These are phyloP conservation scores for Colletotrichum cuscutae DNA, from an alignment of 2,329 filamentous ascomycete genomes.

Conservation along the genomic window DNA sequence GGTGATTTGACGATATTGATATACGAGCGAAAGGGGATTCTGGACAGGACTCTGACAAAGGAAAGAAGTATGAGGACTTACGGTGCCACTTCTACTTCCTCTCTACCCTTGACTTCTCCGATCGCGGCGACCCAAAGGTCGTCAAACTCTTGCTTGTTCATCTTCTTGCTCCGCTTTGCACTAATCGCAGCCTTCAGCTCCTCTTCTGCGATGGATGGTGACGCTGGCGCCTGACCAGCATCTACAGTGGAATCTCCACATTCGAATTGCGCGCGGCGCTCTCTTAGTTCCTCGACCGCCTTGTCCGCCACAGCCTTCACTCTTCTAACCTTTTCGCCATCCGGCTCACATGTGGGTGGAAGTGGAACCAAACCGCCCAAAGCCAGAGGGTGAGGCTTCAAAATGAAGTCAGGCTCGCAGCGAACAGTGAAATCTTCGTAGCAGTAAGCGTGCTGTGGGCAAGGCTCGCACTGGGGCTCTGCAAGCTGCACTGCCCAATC, in stretches of 20 bases:
- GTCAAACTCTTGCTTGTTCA: conserved; percentile 90
- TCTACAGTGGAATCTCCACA: conserved; percentile 79
- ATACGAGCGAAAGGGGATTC: background rate
- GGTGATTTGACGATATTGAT: conserved; percentile 35
- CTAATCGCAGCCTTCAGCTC: conserved; percentile 82
- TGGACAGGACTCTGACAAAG: conserved; percentile 2
- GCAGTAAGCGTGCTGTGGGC: conserved; percentile 90
- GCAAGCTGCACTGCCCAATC: conserved; percentile 76
- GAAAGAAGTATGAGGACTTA: conserved; percentile 56
- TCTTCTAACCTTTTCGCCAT: conserved; percentile 89
- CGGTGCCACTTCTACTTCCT: conserved; percentile 68
- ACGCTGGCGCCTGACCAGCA: conserved; percentile 66
- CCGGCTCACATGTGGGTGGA: conserved; percentile 91
- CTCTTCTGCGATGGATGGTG: conserved; percentile 71
- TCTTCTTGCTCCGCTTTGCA: conserved; percentile 81
- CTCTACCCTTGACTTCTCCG: conserved; percentile 73
- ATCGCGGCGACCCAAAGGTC: conserved; percentile 83
- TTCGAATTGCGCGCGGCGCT: conserved; percentile 88
- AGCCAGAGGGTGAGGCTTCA: conserved; percentile 85
- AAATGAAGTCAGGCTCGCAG: conserved; percentile 89
- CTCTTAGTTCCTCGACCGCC: conserved; percentile 85
- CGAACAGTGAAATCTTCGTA: conserved; percentile 79
- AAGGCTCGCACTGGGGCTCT: conserved; percentile 87
- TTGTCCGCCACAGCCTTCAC: conserved; percentile 90
- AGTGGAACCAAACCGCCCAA: conserved; percentile 84